Evolutionary conservation across 169 alveolate genomes (phyloP), one percentile per base, ranked within the genome.

Genomic region (Eimeria maxima): DNA sequence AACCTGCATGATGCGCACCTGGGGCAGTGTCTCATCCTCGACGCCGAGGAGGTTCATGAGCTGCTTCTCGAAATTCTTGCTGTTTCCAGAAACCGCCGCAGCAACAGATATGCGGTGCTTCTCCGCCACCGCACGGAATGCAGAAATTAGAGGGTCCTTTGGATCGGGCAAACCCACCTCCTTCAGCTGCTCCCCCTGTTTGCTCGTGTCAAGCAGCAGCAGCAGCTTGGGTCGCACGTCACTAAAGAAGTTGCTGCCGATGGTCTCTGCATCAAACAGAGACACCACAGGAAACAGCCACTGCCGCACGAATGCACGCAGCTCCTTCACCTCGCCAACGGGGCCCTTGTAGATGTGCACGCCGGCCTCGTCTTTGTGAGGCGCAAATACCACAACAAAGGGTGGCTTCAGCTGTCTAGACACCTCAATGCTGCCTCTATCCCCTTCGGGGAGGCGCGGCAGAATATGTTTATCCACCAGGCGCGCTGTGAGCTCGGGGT

Each of bases 251-350:
- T 55, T 81, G 69, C 47, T 60, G 27, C 93, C 93, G 47, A 93
- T 71, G 63, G 80, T 67, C 11, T 93, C 93, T 38, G 93, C 44
- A 73, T 81, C 93, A 71, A 93, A 81, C 50, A 93, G 29, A 27
- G 96, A 81, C 13, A 93, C 67, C 38, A 63, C 86, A 4, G 96
- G 96, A 71, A 93, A 93, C 45, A 87, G 96, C 76, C 73, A 93
- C 74, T 73, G 96, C 60, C 92, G 57, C 20, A 81, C 87, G 71
- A 81, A 93, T 44, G 55, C 10, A 14, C 74, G 80, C 65, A 93
- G 88, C 88, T n/a, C 76, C 57, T 67, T 38, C 65, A 80, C 88
- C 24, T 93, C 93, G 45, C 86, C 89, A 42, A 73, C 93, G n/a
- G 73, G 60, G 7, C 96, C 96, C 24, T 57, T 44, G 88, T 81